Conservation (phyloP, 1,284 basidiomycete genomes). For the Sanghuangporus sanghuang region DNA sequence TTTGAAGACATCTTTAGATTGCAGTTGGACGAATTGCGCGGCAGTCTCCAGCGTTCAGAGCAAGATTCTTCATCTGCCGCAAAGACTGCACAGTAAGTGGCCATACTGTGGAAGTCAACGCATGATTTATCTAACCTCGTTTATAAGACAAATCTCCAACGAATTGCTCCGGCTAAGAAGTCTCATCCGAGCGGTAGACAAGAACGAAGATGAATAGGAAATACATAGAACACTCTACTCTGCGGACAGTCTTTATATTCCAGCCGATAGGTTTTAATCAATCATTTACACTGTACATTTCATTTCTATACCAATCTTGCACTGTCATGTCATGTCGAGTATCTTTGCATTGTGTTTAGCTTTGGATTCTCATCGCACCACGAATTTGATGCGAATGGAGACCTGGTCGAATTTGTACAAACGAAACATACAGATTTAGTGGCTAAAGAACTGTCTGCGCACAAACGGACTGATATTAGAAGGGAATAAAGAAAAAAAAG, state of each 20-base stretch:
- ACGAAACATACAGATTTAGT: background rate
- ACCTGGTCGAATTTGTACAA: background rate
- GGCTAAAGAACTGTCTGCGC: no score
- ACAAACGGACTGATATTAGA: no score
- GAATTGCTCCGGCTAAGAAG: conserved; percentile 63
- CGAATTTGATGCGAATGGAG: background rate
- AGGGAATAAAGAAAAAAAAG: no score
- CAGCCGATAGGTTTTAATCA: background rate
- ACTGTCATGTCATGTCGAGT: background rate
- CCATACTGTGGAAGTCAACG: background rate
- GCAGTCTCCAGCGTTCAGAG: conserved; percentile 48
- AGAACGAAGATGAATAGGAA: background rate
- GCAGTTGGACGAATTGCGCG: conserved; percentile 37
- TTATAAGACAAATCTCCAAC: conserved; percentile 44
- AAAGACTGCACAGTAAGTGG: conserved; percentile 55
- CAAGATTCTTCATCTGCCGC: conserved; percentile 50
- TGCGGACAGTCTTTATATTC: background rate
- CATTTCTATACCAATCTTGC: background rate
- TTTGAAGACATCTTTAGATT: conserved; percentile 30
- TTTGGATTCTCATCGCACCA: background rate
- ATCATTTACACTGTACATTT: background rate
- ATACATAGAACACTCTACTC: background rate
- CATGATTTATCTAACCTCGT: background rate
- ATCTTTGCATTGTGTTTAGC: background rate
- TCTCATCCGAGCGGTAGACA: conserved; percentile 48